Base-by-base conservation (phyloP, 768 basidiomycete genomes). In the Mrakia gelida region DNA sequence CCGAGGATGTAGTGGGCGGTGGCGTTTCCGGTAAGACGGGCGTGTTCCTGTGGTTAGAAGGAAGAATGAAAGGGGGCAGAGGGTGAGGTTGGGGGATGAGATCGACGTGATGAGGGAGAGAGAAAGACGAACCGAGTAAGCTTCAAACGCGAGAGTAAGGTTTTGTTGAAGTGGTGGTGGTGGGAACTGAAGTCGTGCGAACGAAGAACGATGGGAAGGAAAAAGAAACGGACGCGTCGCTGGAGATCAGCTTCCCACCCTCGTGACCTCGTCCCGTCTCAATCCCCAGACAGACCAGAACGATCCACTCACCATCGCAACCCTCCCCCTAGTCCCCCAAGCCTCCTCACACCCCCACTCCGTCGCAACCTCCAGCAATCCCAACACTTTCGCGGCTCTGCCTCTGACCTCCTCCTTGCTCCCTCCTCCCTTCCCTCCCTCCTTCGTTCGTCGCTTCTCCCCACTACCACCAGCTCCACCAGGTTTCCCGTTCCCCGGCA, bases 1-100 rank as follows among this genome's bases (percentile, higher is more conserved):
- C 90, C 95, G 18, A 96, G 85, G 79, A 91, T 86, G 13, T 92
- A 88, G 84, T 98, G 95, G 0, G 95, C 92, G 4, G 93, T 89
- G 1, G 94, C 90, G 81, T 95, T 92, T 32, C 95, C 94, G 0
- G 92, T 91, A 34, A 85, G 81, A 41, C 87, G 85, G 0, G 92
- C 91, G 71, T 94, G 92, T 4, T 85, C 82, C 5, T 86, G 84
- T 8, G 45, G 49, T 5, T 9, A 2, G 18, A 0, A 92, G 91
- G 1, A 54, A 54, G 26, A 67, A n/a, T 28, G n/a, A n/a, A n/a
- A n/a, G n/a, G n/a, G n/a, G n/a, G n/a, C n/a, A n/a, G 43, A 38
- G 9, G 59, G 32, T 26, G 86, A 84, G 78, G 93, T 90, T 7
- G 79, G 77, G 23, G 83, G 78, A 15, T 81, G 81, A 83, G n/a